Evolutionary conservation across 352 stramenopile genomes (phyloP), one percentile per base, ranked within the genome.

Genomic region (Globisporangium orthogonon): DNA sequence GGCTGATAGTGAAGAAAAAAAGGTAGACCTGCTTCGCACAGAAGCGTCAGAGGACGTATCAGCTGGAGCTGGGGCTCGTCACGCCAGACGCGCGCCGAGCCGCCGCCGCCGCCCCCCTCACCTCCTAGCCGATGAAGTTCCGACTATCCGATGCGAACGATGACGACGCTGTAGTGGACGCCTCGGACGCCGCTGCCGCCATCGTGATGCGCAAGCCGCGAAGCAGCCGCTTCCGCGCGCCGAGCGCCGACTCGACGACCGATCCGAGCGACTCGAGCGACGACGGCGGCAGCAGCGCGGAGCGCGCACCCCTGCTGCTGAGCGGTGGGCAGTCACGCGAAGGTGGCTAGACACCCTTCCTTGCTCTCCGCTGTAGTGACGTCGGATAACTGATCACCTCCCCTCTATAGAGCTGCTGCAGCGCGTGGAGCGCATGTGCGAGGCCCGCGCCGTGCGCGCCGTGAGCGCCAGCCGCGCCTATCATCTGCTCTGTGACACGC

Each of bases 401-500:
- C 2, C 23, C 18, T 31, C 18, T 14, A 11, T 45, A 81, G 80
- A 91, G 45, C 67, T 91, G 46, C 59, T 89, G 54, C 67, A 73
- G 30, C 66, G 82, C 15, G 75, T 91, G 46, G 78, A 91, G 58
- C 70, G 65, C 37, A 67, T 71, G 45, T 91, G 81, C 31, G 81
- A 91, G 53, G 66, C 70, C 48, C 82, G 80, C 50, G 81, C 81
- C 28, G 69, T 76, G 56, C 57, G 71, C 33, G 69, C 73, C 1
- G 76, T 91, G 29, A 80, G 65, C 13, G 62, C 64, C n/a, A 87
- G 76, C 39, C 56, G 56, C 2, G 78, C 81, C 39, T 88, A 91
- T 55, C 67, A 78, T 33, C n/a, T 55, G 54, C 66, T 91, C 40
- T 89, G 76, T 29, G 61, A 77, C 44, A 88, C 74, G 33, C 62